Evolutionary conservation across 1,139 yeast species (phyloP).

Genomic region (Blastobotrys proliferans): DNA sequence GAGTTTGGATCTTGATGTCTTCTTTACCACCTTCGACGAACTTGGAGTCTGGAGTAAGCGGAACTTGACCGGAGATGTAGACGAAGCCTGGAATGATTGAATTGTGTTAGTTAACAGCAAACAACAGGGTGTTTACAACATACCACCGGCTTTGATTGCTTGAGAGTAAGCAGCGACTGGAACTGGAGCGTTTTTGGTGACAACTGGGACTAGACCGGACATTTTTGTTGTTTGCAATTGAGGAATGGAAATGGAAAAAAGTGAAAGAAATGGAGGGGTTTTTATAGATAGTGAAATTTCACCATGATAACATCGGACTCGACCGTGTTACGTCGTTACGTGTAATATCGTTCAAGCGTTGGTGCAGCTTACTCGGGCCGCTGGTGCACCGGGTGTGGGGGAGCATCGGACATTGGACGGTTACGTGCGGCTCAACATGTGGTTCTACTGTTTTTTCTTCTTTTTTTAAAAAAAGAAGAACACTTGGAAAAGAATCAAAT

Average conservation of each 20-base stretch:
- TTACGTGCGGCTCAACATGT: no score
- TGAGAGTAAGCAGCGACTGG: slow-evolving; percentile 96
- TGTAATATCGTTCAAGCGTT: no score
- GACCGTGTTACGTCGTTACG: no score
- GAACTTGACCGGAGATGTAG: slow-evolving; percentile 94
- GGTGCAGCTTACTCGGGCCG: no score
- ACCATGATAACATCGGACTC: slow-evolving; percentile 1
- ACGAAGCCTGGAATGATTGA: slow-evolving; percentile 57
- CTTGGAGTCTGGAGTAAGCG: slow-evolving; percentile 72
- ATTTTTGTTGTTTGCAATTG: slow-evolving; percentile 4
- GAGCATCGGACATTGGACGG: no score
- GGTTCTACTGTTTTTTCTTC: no score
- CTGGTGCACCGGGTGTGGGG: no score
- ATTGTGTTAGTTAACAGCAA: not conserved
- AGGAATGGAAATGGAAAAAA: no score
- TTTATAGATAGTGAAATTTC: slow-evolving; percentile 4
- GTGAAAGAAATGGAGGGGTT: slow-evolving; percentile 8
- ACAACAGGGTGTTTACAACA: slow-evolving; percentile 7
- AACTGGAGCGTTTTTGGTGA: slow-evolving; percentile 52
- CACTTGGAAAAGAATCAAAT: not conserved
- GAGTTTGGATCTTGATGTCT: slow-evolving; percentile 72
- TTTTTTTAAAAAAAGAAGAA: no score
- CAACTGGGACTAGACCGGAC: slow-evolving; percentile 16
- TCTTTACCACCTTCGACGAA: slow-evolving; percentile 60
- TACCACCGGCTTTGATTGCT: slow-evolving; percentile 66